Conservation (phyloP, 2,329 filamentous ascomycete genomes). For the Chalaropsis thielavioides region DNA sequence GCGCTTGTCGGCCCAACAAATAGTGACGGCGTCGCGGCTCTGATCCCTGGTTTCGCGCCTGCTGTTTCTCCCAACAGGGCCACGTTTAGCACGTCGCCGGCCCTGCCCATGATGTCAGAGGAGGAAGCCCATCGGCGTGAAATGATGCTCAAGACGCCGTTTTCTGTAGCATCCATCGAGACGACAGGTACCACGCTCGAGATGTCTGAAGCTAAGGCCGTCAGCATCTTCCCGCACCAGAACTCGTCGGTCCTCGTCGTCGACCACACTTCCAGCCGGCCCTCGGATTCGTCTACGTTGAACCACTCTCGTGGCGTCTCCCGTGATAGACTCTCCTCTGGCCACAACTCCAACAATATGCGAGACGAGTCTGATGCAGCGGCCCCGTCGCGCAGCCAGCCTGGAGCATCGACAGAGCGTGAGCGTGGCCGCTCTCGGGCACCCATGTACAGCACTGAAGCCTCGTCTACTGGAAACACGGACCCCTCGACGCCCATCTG, state of each 20-base stretch:
- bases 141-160: conserved; percentile 30
- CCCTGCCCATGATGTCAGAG: background rate
- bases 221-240: conserved; percentile 49
- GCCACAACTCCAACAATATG: background rate
- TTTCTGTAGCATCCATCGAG: conserved; percentile 46
- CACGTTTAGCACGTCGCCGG: background rate
- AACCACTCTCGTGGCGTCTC: conserved; percentile 17
- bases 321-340: conserved; percentile 3
- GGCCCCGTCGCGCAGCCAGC: background rate
- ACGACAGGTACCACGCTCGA: conserved; percentile 47
- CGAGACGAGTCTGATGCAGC: background rate
- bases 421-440: background rate
- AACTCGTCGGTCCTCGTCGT: conserved; percentile 50
- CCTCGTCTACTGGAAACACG: background rate
- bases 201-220: conserved; percentile 46
- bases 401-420: background rate
- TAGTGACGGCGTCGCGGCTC: background rate
- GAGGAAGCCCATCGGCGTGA: conserved; percentile 15
- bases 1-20: background rate
- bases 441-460: background rate
- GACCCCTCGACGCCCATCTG: conserved; percentile 21
- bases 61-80: conserved; percentile 5
- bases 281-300: conserved; percentile 32
- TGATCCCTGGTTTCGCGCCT: conserved; percentile 14
- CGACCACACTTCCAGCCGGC: conserved; percentile 36